Evolutionary conservation across 495 filamentous ascomycete species (phyloP).

Genomic region (Aspergillus leporis): DNA sequence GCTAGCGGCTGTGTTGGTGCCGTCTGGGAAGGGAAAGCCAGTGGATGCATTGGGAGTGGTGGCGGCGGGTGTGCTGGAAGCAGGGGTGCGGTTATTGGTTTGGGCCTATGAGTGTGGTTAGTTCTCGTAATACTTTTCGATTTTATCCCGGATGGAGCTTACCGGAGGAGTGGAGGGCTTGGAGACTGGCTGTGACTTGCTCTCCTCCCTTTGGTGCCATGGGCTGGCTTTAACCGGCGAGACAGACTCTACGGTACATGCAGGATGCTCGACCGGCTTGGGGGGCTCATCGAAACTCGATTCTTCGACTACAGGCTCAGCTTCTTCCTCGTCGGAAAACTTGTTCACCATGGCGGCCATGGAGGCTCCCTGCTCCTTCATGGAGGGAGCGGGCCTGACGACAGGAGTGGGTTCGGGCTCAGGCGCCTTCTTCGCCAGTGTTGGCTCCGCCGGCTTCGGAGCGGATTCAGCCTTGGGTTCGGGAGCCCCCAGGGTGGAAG

Average conservation of each 20-base stretch:
- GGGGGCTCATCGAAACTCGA: conserved; percentile 83
- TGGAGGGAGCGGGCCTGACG: conserved; percentile 60
- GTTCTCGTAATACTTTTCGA: conserved; percentile 7
- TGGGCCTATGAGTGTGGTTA: conserved; percentile 14
- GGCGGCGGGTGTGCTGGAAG: conserved; percentile 16
- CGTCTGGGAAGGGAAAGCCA: conserved; percentile 20
- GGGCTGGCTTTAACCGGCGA: conserved; percentile 39
- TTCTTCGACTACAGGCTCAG: conserved; percentile 58
- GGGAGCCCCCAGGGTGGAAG: conserved; percentile 40
- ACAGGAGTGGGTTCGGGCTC: conserved; percentile 45
- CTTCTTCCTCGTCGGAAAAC: conserved; percentile 72
- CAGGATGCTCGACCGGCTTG: conserved; percentile 58
- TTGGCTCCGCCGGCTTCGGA: conserved; percentile 52
- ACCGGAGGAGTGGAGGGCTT: conserved; percentile 17
- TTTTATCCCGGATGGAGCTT: background rate
- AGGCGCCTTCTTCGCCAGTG: conserved; percentile 36
- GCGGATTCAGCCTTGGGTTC: conserved; percentile 49
- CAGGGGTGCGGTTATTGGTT: conserved; percentile 17
- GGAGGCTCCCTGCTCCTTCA: conserved; percentile 80
- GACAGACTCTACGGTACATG: conserved; percentile 30
- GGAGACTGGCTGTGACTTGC: conserved; percentile 18
- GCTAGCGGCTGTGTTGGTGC: conserved; percentile 20
- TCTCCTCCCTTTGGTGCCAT: conserved; percentile 36
- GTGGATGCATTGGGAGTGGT: conserved; percentile 26
- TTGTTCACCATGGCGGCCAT: conserved; percentile 82